Percentiles rank a stretch among this genome's conserved stretches.
These are phyloP conservation scores for Trypanosoma rangeli DNA, from an alignment of 208 protist genomes.

Conservation along the genomic window DNA sequence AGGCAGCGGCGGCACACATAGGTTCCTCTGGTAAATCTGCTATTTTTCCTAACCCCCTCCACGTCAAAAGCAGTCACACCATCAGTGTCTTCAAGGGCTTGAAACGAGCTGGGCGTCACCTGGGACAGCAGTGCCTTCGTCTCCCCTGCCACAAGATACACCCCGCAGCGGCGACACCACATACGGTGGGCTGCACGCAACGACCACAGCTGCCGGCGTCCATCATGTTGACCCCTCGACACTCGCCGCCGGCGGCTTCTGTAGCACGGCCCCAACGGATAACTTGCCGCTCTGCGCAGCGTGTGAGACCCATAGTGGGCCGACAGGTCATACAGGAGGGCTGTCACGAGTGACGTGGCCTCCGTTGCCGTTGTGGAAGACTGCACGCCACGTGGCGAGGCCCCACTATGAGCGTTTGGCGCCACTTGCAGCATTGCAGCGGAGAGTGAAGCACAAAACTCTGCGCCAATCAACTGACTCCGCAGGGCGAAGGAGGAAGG, in stretches of 20 bases:
- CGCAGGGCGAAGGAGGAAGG: conserved; percentile 30
- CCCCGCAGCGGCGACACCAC: conserved; percentile 69
- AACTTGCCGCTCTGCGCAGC: conserved; percentile 43
- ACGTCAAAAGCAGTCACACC: neutral
- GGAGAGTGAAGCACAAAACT: conserved; percentile 77
- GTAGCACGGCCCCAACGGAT: conserved; percentile 61
- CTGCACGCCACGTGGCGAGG: neutral
- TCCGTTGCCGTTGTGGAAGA: neutral
- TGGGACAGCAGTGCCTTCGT: conserved; percentile 9
- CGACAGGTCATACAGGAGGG: conserved; percentile 57
- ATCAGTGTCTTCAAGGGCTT: neutral
- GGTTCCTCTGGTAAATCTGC: neutral
- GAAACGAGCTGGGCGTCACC: neutral
- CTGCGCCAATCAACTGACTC: conserved; percentile 55
- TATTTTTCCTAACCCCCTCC: neutral
- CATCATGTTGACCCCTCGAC: conserved; percentile 28
- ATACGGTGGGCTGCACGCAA: conserved; percentile 26
- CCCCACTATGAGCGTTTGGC: neutral
- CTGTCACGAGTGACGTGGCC: neutral
- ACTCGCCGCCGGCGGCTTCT: conserved; percentile 16
- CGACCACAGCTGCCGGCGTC: conserved; percentile 49
- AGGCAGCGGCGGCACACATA: conserved; percentile 30
- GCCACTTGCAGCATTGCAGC: conserved; percentile 21
- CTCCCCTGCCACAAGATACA: conserved; percentile 36
- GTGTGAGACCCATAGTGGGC: conserved; percentile 80